Base-by-base conservation (phyloP, 139 green algal genomes). In the Picochlorum sp. region DNA sequence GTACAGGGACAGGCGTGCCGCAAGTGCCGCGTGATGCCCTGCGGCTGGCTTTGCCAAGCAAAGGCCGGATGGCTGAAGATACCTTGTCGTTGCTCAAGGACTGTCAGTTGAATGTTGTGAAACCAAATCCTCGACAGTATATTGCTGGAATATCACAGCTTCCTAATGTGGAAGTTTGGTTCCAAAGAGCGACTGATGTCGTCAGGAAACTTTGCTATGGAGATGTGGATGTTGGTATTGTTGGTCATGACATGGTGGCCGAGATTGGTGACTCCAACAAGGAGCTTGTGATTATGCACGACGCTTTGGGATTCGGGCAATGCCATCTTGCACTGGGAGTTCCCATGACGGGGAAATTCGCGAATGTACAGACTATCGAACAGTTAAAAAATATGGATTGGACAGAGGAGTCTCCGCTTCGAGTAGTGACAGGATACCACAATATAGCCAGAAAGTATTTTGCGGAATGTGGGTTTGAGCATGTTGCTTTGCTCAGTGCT, bases 21-120 rank as follows among this genome's bases (percentile, higher is more conserved):
- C 36, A 53, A 33, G 24, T 32, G 6, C 39, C 12, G 39, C 53
- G 67, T 1, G 47, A 57, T 20, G 30, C 55, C 2, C 72, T 94
- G 32, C 76, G 91, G 33, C 67, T 98, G 65, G 92, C 78, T 0
- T 72, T 98, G 22, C 92, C 92, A 13, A 89, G 74, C 78, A 98
- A 98, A 70, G 93, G 93, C 5, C 83, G 93, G 54, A 98, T 99
- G 93, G 89, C 92, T 14, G 93, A 99, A 65, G 93, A 98, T 68
- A 97, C 91, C 6, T 67, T 93, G 61, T 32, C 83, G 37, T 81
- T 98, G 26, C 75, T 96, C n/a, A 88, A 88, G 79, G 81, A 92
- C 50, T 95, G 82, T 58, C 86, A 95, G 41, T 79, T 98, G 28
- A 85, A 68, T 24, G 88, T 98, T 20, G 81, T 88, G 59, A 98